Evolutionary conservation across 2,329 filamentous ascomycete genomes (phyloP).

Genomic region (Fusarium sp.): DNA sequence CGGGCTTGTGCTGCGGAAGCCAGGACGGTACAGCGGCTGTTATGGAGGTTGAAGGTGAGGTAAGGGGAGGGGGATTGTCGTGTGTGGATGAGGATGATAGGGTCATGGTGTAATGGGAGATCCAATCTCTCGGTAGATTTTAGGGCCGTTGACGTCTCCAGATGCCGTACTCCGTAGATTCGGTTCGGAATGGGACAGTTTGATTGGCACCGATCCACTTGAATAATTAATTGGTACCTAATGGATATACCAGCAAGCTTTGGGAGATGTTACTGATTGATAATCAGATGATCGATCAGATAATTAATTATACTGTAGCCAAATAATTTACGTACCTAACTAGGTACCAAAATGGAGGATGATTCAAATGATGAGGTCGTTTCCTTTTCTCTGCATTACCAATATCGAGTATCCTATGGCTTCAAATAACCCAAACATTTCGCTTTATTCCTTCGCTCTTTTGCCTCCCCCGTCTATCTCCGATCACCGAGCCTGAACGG

Average conservation of each 20-base stretch:
- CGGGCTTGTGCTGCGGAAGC: conserved; percentile 42
- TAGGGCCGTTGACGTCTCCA: conserved; percentile 24
- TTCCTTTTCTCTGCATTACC: background rate
- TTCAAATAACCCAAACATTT: conserved; percentile 21
- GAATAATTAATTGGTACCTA: conserved; percentile 8
- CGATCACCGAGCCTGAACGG: conserved; percentile 19
- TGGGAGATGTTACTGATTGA: conserved; percentile 22
- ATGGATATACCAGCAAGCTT: conserved; percentile 5
- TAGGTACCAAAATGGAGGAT: background rate
- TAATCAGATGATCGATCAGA: conserved; percentile 24
- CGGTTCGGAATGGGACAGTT: conserved; percentile 13
- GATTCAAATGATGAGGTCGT: background rate
- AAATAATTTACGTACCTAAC: background rate
- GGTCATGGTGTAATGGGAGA: conserved; percentile 24
- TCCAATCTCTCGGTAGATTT: conserved; percentile 16
- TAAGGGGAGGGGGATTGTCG: background rate
- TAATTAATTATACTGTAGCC: background rate
- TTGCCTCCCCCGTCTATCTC: conserved; percentile 26
- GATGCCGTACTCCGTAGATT: conserved; percentile 21
- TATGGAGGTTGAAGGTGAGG: background rate
- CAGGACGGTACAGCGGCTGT: conserved; percentile 22
- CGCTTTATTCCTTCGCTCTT: conserved; percentile 26
- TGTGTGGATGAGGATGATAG: conserved; percentile 12
- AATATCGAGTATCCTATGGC: background rate
- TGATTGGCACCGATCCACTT: conserved; percentile 16